Evolutionary conservation across 495 filamentous ascomycete genomes (phyloP), one percentile per base, ranked within the genome.

Genomic region (Penicillium fimorum): DNA sequence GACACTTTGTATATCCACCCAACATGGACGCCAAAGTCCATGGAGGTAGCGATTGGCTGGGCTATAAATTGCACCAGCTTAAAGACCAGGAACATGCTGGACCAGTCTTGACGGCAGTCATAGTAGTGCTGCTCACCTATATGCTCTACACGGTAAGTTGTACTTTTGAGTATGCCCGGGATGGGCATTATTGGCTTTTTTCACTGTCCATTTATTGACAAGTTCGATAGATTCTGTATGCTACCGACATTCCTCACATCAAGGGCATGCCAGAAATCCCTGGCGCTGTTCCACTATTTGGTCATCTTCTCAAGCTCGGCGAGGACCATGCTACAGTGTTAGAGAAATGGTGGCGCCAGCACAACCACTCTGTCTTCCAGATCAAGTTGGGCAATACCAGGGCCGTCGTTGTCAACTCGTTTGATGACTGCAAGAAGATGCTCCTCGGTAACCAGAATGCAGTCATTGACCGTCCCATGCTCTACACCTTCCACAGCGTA

Each of bases 271-370:
- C 77, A 12, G 79, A 82, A 46, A 78, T 82, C 18, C 81, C 80
- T 5, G 75, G 76, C 5, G 74, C 75, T 6, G 47, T 78, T 7
- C 80, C 80, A 1, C 62, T 83, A 32, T 69, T 77, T 40, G 80
- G 81, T 1, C 79, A 84, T 65, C 72, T 85, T 0, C 68, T 80
- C n/a, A 62, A 75, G 38, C 76, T 84, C 8, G 81, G 82, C 10
- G 78, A 79, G 4, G 78, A 83, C 47, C 81, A 85, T 62, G 81
- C 82, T 12, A 79, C 67, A 0, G 70, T 77, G 2, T 82, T 76
- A 30, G 79, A 82, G 50, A 60, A 67, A 46, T 83, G 80, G 80
- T 80, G 76, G 77, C 69, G 74, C 1, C 58, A 82, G 57, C 80
- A 82, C 61, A 64, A 70, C 6, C 58, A 75, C n/a, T 76, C 79